Conservation (phyloP, 495 filamentous ascomycete genomes). For the Aspergillus carlsbadensis region DNA sequence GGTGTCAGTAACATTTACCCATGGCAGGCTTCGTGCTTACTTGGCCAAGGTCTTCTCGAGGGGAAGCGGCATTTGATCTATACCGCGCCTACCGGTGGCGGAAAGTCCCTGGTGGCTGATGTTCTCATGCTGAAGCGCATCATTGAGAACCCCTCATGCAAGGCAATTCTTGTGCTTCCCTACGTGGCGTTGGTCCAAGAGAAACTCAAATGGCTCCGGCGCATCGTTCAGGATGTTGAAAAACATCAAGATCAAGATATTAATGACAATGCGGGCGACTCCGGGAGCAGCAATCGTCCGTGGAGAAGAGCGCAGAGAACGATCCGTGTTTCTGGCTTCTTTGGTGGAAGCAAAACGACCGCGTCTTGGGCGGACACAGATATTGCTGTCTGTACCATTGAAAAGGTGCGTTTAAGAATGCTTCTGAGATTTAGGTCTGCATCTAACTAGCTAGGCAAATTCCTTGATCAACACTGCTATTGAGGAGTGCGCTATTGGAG, state of each 20-base stretch:
- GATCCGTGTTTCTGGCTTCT: conserved; percentile 70
- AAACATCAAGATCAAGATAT: conserved; percentile 36
- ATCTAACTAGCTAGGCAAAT: conserved; percentile 58
- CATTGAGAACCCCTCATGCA: conserved; percentile 61
- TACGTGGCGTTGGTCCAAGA: conserved; percentile 84
- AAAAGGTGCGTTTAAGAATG: conserved; percentile 57
- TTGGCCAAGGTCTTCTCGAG: conserved; percentile 62
- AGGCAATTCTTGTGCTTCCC: conserved; percentile 76
- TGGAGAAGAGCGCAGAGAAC: conserved; percentile 37
- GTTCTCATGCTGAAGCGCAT: conserved; percentile 72
- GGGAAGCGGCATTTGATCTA: conserved; percentile 75
- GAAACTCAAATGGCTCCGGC: conserved; percentile 75
- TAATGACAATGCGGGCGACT: conserved; percentile 21
- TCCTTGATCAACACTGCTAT: conserved; percentile 74
- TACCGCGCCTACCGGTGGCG: conserved; percentile 80
- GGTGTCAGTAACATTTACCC: conserved; percentile 73
- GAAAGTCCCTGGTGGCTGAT: conserved; percentile 77
- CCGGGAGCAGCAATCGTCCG: conserved; percentile 26
- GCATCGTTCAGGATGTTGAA: conserved; percentile 62
- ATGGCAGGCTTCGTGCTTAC: conserved; percentile 80
- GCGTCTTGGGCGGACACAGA: conserved; percentile 73
- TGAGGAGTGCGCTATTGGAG: conserved; percentile 65
- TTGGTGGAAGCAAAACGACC: conserved; percentile 67
- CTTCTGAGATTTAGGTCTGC: neutral
- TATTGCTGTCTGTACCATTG: conserved; percentile 78